Base-by-base conservation (phyloP, 805 yeast genomes). In the Suhomyces pyralidae region DNA sequence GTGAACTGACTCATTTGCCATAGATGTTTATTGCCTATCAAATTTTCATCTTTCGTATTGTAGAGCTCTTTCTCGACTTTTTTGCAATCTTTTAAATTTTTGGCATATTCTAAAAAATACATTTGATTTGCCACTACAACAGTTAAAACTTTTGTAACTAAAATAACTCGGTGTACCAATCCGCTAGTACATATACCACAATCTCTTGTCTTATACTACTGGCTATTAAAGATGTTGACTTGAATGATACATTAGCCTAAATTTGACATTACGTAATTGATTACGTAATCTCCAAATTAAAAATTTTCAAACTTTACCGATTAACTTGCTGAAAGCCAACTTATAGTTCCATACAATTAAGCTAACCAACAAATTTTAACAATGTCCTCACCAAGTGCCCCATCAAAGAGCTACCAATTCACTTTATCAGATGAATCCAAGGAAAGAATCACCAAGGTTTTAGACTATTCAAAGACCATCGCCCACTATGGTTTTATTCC, bases 401-500 rank as follows among this genome's bases (percentile, higher is more conserved):
- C 54, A 20, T 40, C 52, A n/a, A 51, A 47, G 15, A 54, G 53
- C 43, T 53, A 48, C 51, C 74, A 71, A 58, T 60, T 72, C 60
- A 66, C 74, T 15, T 70, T 74, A 63, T 75, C 79, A 32, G 79
- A 74, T 63, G 79, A 76, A 62, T 68, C 74, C 50, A 73, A 88
- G 82, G 99, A 94, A 78, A 90, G 98, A 76, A 82, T 94, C 71
- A 75, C 85, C 69, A 90, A 86, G 70, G 76, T 92, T 58, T 76
- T 91, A 61, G 96, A 88, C 62, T 79, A 90, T 62, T 84, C 97
- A 58, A 89, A 90, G 68, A 88, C 90, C 50, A 81, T 87, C 64
- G 88, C 93, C 54, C 99, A 96, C 74, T 94, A 91, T 73, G 97
- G 98, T 46, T 94, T 96, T 90, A 86, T 94, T 64, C 99, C 99